Base-by-base conservation (phyloP, 306 rosid genomes). In the Cicer bijugum region DNA sequence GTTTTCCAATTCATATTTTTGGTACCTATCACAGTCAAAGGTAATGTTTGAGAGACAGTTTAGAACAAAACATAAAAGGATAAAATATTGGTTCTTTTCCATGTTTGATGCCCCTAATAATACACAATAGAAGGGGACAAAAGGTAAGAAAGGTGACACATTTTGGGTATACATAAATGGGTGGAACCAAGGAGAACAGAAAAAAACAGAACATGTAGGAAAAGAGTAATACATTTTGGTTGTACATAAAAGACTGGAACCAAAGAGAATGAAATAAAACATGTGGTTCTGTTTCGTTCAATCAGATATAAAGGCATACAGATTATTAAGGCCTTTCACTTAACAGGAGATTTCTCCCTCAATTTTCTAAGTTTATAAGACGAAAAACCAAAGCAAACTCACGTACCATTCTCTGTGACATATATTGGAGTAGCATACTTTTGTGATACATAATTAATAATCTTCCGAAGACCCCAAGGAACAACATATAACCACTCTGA, bases 401-500 rank as follows among this genome's bases (percentile, higher is more conserved):
- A 42, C 45, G 55, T 91, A 93, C 98, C 98, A 47, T 89, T 93
- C 83, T 93, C 98, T 46, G 98, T 93, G 56, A 93, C 72, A 79
- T 75, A 81, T 66, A 93, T 83, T 0, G 91, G 85, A 15, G 86
- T 81, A 69, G 86, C 72, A 87, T 93, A 93, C 73, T 73, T 88
- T 71, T 86, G 83, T 68, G 89, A 81, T 51, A 89, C 9, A 76
- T 93, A 85, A 78, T 88, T 91, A 45, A 93, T 81, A 84, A 87
- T 61, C 88, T 86, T 93, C 63, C 83, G 82, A 11, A 93, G 51
- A 71, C 98, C 98, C 98, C 98, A 93, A 47, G 98, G 98, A 91
- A 93, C 97, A 72, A 89, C 80, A 79, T 91, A 91, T 71, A 93
- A 92, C 98, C 97, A 93, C 67, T 93, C 97, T 42, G 98, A 93